Evolutionary conservation across 768 basidiomycete species (phyloP).

Genomic region (Austroboletus festivus): DNA sequence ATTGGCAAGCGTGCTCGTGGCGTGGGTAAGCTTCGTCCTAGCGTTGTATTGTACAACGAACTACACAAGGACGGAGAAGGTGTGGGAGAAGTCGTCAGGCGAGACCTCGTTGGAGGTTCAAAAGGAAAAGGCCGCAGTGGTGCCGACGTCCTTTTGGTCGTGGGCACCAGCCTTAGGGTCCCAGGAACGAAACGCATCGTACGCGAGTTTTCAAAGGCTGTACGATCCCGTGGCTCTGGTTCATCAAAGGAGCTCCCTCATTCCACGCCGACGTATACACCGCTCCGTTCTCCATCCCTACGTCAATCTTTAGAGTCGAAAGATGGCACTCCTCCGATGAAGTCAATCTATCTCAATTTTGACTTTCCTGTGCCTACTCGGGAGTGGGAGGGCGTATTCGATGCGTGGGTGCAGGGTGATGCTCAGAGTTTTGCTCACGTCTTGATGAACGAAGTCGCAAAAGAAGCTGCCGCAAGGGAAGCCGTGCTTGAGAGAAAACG

Average conservation of each 20-base stretch:
- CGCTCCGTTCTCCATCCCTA: slow-evolving; percentile 48
- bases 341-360: slow-evolving; percentile 78
- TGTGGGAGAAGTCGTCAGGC: slow-evolving; percentile 80
- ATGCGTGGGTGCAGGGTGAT: slow-evolving; percentile 87
- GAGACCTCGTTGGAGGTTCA: slow-evolving; percentile 70
- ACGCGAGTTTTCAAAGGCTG: slow-evolving; percentile 80
- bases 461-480: slow-evolving; percentile 53
- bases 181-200: slow-evolving; percentile 92
- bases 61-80: slow-evolving; percentile 82
- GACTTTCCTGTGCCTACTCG: slow-evolving; percentile 82
- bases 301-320: slow-evolving; percentile 31
- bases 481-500: slow-evolving; percentile 53
- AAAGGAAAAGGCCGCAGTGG: slow-evolving; percentile 66
- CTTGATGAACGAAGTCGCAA: slow-evolving; percentile 56
- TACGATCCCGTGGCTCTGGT: slow-evolving; percentile 47
- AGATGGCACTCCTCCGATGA: slow-evolving; percentile 55
- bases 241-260: slow-evolving; percentile 33
- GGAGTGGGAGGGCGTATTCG: slow-evolving; percentile 90
- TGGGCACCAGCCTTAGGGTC: slow-evolving; percentile 85
- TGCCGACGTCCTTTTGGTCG: slow-evolving; percentile 84
- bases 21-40: slow-evolving; percentile 77
- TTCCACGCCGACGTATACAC: slow-evolving; percentile 26
- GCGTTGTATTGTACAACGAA: slow-evolving; percentile 90
- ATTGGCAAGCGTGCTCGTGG: slow-evolving; percentile 77
- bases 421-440: slow-evolving; percentile 73